Evolutionary conservation across 2,329 filamentous ascomycete species (phyloP).

Genomic region (Sclerotinia sclerotiorum): DNA sequence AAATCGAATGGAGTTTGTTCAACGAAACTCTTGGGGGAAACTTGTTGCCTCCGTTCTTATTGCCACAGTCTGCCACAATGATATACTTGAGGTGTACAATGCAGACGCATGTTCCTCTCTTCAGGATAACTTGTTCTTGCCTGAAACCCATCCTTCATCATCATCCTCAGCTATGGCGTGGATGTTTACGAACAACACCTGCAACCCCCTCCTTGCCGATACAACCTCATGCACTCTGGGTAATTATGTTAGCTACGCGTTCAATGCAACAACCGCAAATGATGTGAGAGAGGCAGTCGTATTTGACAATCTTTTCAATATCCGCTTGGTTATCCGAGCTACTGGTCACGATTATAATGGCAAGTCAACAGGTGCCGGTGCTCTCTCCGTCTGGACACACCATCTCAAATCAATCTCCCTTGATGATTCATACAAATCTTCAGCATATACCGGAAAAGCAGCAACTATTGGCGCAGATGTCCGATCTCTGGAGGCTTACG

Average conservation of each 20-base stretch:
- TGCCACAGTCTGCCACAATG: slow-evolving; percentile 25
- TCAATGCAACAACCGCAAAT: slow-evolving; percentile 30
- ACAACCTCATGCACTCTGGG: slow-evolving; percentile 34
- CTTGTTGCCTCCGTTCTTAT: slow-evolving; percentile 27
- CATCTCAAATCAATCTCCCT: background rate
- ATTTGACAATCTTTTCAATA: slow-evolving; percentile 42
- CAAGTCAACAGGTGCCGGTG: slow-evolving; percentile 7
- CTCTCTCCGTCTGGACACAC: background rate
- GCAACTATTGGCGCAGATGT: background rate
- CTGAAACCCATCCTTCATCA: slow-evolving; percentile 17
- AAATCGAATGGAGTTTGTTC: too few relatives aligned
- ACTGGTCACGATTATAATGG: slow-evolving; percentile 53
- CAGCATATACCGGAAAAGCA: background rate
- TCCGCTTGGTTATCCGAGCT: slow-evolving; percentile 51
- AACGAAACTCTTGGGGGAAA: background rate
- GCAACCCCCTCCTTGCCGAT: background rate
- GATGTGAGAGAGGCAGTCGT: slow-evolving; percentile 39
- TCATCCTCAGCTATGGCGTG: slow-evolving; percentile 11
- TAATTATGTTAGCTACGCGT: slow-evolving; percentile 27
- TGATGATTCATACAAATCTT: background rate
- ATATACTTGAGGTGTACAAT: slow-evolving; percentile 14
- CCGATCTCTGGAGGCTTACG: background rate
- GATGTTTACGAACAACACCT: slow-evolving; percentile 10
- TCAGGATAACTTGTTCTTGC: slow-evolving; percentile 19
- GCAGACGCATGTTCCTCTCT: slow-evolving; percentile 22